Evolutionary conservation across 2,329 filamentous ascomycete species (phyloP).

Genomic region (Salinomyces thailandicus): DNA sequence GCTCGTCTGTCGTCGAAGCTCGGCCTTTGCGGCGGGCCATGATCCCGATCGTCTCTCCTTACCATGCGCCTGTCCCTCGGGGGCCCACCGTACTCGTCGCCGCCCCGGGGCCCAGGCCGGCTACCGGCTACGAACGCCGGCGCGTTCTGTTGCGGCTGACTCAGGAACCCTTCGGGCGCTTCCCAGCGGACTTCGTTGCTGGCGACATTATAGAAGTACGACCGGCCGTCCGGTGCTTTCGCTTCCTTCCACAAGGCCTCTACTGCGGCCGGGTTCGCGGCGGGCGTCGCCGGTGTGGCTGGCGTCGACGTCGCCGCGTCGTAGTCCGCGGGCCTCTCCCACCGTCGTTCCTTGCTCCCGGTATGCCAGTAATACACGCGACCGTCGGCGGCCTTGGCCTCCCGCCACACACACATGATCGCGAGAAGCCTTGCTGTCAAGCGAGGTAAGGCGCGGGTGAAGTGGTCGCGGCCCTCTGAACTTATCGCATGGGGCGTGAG

Average conservation of each 20-base stretch:
- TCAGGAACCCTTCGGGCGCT: conserved; percentile 49
- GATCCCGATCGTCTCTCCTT: conserved; percentile 26
- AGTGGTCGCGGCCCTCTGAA: no score
- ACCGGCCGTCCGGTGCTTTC: conserved; percentile 70
- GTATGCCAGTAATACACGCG: conserved; percentile 86
- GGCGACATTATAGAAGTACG: conserved; percentile 90
- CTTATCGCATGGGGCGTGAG: no score
- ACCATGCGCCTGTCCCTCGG: conserved; percentile 20
- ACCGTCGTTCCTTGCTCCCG: conserved; percentile 77
- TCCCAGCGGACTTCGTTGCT: conserved; percentile 91
- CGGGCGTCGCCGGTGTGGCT: conserved; percentile 51
- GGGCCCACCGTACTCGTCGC: conserved; percentile 11
- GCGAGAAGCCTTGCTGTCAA: not conserved
- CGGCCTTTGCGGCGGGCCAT: conserved; percentile 33
- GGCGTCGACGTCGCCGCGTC: conserved; percentile 42
- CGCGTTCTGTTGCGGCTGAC: conserved; percentile 10
- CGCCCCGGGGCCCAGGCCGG: conserved; percentile 18
- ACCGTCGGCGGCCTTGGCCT: conserved; percentile 37
- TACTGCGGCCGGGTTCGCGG: conserved; percentile 50
- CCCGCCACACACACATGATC: conserved; percentile 21
- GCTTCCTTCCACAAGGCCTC: conserved; percentile 75
- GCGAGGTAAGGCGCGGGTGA: no score
- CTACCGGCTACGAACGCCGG: conserved; percentile 48
- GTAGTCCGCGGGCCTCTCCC: conserved; percentile 77
- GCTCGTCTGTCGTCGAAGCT: conserved; percentile 22